phyloP scores from a whole-genome alignment of 306 rosid genomes.

The Echinosophora koreensis region DNA sequence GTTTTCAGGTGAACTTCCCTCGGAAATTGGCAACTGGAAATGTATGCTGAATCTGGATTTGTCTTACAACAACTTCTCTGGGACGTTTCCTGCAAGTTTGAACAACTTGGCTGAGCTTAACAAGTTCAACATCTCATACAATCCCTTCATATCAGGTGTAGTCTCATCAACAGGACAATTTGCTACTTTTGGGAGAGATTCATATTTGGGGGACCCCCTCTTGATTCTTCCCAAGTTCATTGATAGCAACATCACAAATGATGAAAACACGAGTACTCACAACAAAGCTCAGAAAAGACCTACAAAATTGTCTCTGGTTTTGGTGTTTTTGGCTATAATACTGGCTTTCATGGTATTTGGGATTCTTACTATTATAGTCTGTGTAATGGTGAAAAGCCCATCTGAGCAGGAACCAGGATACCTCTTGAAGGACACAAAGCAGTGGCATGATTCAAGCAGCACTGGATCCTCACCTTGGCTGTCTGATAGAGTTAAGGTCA shows the following conservation, averaged over 20 bases:
- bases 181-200: conserved; percentile 69
- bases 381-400: conserved; percentile 56
- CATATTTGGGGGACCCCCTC: conserved; percentile 77
- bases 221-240: conserved; percentile 69
- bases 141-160: conserved; percentile 70
- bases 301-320: conserved; percentile 48
- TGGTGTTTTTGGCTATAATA: conserved; percentile 53
- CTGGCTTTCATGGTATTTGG: conserved; percentile 64
- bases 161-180: conserved; percentile 72
- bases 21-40: conserved; percentile 59
- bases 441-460: conserved; percentile 57
- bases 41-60: conserved; percentile 86
- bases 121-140: conserved; percentile 93
- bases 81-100: conserved; percentile 76
- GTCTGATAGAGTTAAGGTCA: conserved; percentile 72
- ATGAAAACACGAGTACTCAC: neutral
- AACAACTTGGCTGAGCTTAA: conserved; percentile 64
- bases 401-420: conserved; percentile 51
- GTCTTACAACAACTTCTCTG: conserved; percentile 85
- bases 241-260: conserved; percentile 28
- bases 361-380: conserved; percentile 57
- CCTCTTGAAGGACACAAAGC: conserved; percentile 57
- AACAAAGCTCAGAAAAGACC: conserved; percentile 26
- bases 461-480: conserved; percentile 78
- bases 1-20: conserved; percentile 83